These are phyloP conservation scores for Blastobotrys chiropterorum DNA, from an alignment of 805 yeast species.

Conservation along the genomic window DNA sequence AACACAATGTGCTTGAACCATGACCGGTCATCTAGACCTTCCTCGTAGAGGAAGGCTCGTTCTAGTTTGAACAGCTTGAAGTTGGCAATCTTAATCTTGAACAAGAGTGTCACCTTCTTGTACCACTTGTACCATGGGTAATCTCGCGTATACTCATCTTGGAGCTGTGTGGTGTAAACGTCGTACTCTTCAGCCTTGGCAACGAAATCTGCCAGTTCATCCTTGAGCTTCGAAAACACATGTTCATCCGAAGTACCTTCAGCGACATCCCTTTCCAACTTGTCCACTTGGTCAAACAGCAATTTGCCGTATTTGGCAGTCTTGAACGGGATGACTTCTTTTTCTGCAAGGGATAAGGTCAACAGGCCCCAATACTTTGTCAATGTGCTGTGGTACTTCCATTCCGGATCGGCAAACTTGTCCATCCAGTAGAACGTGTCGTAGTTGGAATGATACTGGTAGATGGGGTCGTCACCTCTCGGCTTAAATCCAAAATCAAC, in stretches of 20 bases:
- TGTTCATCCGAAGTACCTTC: constrained; percentile 7
- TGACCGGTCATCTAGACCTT: constrained; percentile 44
- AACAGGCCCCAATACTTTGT: constrained; percentile 49
- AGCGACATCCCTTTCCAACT: constrained; percentile 35
- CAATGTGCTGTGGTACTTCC: constrained; percentile 50
- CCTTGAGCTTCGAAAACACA: constrained; percentile 17
- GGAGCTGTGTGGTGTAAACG: constrained; percentile 40
- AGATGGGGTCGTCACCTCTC: constrained; percentile 47
- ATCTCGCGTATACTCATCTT: constrained; percentile 50
- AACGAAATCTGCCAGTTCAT: constrained; percentile 21
- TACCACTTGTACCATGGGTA: constrained; percentile 65
- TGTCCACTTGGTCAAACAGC: constrained; percentile 35
- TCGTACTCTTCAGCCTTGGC: constrained; percentile 42
- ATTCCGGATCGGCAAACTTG: constrained; percentile 55
- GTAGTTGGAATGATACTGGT: constrained; percentile 72
- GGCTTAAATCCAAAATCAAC: constrained; percentile 52
- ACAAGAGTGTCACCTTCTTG: constrained; percentile 21
- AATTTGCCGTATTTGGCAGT: constrained; percentile 37
- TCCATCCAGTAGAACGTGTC: constrained; percentile 71
- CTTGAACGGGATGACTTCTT: constrained; percentile 40
- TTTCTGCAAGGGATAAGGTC: constrained; percentile 43
- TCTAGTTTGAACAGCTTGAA: constrained; percentile 39
- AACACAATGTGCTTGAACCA: constrained; percentile 59
- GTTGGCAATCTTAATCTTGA: constrained; percentile 32
- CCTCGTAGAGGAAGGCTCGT: constrained; percentile 39